Evolutionary conservation across 805 yeast species (phyloP), one percentile per base, ranked within the genome.

Genomic region (Tetrapisispora pingtungensis): DNA sequence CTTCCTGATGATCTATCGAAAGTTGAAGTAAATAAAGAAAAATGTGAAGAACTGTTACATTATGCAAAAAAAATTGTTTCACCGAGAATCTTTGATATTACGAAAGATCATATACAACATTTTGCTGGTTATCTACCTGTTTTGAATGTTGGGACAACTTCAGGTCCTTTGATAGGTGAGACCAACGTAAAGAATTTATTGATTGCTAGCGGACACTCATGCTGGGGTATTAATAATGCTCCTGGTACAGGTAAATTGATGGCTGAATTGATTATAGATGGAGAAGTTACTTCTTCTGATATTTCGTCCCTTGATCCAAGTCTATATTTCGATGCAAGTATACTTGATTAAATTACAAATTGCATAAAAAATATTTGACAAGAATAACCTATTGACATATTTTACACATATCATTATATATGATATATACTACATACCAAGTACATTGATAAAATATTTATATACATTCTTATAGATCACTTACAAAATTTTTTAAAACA

Each of bases 221-320:
- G 97, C 66, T 90, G 98, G 98, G 98, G 98, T 19, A 93, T 90
- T 50, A 93, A 90, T 67, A 90, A 93, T 64, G 96, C 96, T 0
- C 97, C 97, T 1, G 97, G 84, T 4, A 89, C 97, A 0, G 98
- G 98, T n/a, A 79, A 86, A 58, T 73, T 93, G 33, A 74, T 90
- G 80, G 80, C 95, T 50, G 97, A 90, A 65, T 57, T 90, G 44
- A 63, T 90, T 38, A 63, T 90, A 37, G 97, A 90, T 41, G 97
- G 97, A 12, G 78, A 76, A 51, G 82, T 83, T 8, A 71, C 65
- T 32, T 76, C 86, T 47, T 93, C 96, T 22, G 86, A 84, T 59
- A 77, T 89, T 26, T 72, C 81, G 28, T 84, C 89, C 5, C 71
- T 93, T 43, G 94, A 87, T 59, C 98, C 98, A 15, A 74, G 84